Evolutionary conservation across 257 asterid species (phyloP), one percentile per base, ranked within the genome.

Genomic region (Ehretia macrophylla): DNA sequence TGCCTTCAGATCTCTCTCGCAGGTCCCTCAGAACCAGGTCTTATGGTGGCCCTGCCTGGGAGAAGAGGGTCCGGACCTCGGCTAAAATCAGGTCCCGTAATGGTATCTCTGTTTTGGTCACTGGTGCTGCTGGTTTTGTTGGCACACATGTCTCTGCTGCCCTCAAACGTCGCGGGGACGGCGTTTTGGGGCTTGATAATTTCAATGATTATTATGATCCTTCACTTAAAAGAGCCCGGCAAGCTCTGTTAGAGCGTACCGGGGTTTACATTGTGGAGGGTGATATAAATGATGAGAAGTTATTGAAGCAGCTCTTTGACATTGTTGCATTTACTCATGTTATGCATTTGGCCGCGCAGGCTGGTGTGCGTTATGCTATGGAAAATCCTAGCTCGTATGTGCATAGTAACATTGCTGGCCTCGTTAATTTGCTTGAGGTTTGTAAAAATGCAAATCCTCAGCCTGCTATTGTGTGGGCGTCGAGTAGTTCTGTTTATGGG

Each of bases 291-390:
- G 95, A 92, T 60, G 73, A 27, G 35, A 35, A 62, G 17, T 66
- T 92, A 59, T 60, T 92, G 64, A 88, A 68, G 77, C 88, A 72
- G 75, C 88, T 92, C n/a, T 92, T 92, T 56, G 88, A 77, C 16
- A 76, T 88, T 51, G 97, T 88, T 14, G 87, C 86, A 37, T 92
- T 88, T 62, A 86, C 85, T 57, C 98, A 92, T 68, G 97, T 92
- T 45, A 92, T 92, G 98, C 98, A 92, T 75, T 78, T 92, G 42
- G 98, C 98, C 1, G 98, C 98, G 0, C 98, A 91, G 73, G 98
- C 98, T 0, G 98, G 98, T 1, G 98, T 92, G 0, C 66, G 97
- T 3, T 92, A 92, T 19, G 98, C 98, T n/a, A 88, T 92, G 98
- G 90, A 88, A 73, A 92, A 92, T 77, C 98, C 98, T n/a, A 72